Evolutionary conservation across 2,329 filamentous ascomycete genomes (phyloP), one percentile per base, ranked within the genome.

Genomic region (Fusarium secorum): DNA sequence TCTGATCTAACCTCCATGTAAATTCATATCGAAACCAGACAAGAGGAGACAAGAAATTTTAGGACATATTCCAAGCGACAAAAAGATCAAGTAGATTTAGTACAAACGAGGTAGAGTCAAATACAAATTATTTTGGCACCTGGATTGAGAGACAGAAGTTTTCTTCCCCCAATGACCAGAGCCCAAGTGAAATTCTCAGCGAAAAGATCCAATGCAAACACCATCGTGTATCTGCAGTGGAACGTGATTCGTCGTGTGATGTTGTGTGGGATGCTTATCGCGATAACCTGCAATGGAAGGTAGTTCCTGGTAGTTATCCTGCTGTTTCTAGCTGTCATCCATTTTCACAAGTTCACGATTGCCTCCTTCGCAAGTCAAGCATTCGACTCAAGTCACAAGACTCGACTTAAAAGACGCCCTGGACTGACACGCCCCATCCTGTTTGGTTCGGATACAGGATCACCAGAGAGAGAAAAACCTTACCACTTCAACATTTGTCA

Each of bases 271-370:
- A 51, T 52, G 41, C 66, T 72, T 67, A 73, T 75, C 73, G 56
- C 55, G 71, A 76, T 75, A 75, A 68, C 53, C 45, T 22, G 30
- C 22, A 46, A 28, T 22, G 41, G 44, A 71, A 59, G 26, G 41
- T 58, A 55, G 28, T 63, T 58, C 54, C 22, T 64, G 56, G 51
- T 45, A 8, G 39, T 38, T 30, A 35, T 59, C 35, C 36, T 42
- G 33, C 39, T 48, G 49, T 51, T 58, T 49, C 30, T 49, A 24
- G 30, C 46, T 39, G 42, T 48, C 35, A 49, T 49, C 41, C 18
- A 26, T 54, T 32, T 39, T 69, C 17, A 53, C 49, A n/a, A 33
- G 55, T 49, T 60, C 18, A 44, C 49, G 24, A 36, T 60, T 49
- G 46, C 35, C 60, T 66, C 39, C 33, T 14, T 44, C 24, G 15